These are phyloP conservation scores for Volvox reticuliferus DNA, from an alignment of 139 green algal species.

Conservation along the genomic window DNA sequence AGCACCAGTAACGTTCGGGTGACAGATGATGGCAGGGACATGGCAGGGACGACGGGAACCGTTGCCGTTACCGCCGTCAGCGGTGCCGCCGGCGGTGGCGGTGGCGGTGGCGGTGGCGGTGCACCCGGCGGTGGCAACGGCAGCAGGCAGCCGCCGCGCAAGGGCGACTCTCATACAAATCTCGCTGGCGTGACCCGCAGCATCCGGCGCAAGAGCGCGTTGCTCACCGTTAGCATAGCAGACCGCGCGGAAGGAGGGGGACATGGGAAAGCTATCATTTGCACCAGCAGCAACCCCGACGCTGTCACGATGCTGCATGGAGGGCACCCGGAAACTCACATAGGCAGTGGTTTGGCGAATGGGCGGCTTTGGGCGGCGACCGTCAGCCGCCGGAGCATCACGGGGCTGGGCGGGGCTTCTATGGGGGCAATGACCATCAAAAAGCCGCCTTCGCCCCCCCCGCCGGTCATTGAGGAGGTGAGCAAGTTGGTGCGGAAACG, in stretches of 20 bases:
- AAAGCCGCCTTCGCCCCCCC: slow-evolving; percentile 23
- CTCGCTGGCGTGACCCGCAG: not conserved
- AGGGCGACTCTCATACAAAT: slow-evolving; percentile 12
- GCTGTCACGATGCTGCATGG: not conserved
- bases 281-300: slow-evolving; percentile 27
- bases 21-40: not conserved
- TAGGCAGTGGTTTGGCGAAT: not conserved
- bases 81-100: not conserved
- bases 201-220: not conserved
- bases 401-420: not conserved
- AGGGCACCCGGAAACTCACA: not conserved
- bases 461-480: slow-evolving; percentile 38
- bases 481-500: not conserved
- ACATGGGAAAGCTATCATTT: not conserved
- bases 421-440: not conserved
- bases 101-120: not conserved
- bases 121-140: not conserved
- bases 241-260: not conserved
- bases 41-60: not conserved
- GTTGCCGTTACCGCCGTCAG: not conserved
- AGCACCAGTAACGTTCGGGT: not conserved
- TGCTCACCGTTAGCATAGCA: not conserved
- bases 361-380: slow-evolving; percentile 4
- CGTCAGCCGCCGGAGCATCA: slow-evolving; percentile 17
- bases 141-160: not conserved